Base-by-base conservation (phyloP, 495 filamentous ascomycete genomes). In the Xylaria cubensis region DNA sequence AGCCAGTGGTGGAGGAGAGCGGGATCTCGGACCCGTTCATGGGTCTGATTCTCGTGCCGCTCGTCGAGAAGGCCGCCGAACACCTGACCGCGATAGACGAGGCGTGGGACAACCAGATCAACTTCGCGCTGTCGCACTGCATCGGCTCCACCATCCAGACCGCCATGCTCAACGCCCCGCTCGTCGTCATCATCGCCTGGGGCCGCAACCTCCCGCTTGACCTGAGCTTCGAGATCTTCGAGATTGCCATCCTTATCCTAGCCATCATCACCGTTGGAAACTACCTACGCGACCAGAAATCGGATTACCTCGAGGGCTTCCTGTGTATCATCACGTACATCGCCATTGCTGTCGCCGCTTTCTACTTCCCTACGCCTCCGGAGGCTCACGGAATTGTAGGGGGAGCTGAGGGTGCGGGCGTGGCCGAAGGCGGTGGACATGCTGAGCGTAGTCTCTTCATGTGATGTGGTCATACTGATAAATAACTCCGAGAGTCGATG, bases 11-110 rank as follows among this genome's bases (percentile, higher is more conserved):
- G 19, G 72, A 78, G 58, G 64, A 89, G 50, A 84, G 84, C 21
- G 78, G 86, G 56, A 86, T 98, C 21, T 90, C 88, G 1, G 95
- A 98, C 75, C 89, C 90, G 24, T 94, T 94, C 78, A 88, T 95
- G 80, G 93, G 93, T 64, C 82, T 95, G 72, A 93, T 93, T 66
- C 83, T 94, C 3, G 83, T 94, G 0, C 95, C 95, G 3, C 84
- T 98, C 1, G 94, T 97, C 9, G 95, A 97, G 76, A 98, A 98
- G 78, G 91, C 90, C 0, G 93, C 94, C 12, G 95, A 97, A 83
- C 95, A 97, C 79, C 81, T 97, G 48, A 97, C 92, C 0, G 93
- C 94, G 15, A 82, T 98, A 56, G 95, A 98, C 80, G 95, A 97
- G 84, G 95, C 95, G 12, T 97, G 90, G 87, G 93, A 94, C 79